Conservation (phyloP, 2,329 filamentous ascomycete genomes). For the Davidsoniella virescens region DNA sequence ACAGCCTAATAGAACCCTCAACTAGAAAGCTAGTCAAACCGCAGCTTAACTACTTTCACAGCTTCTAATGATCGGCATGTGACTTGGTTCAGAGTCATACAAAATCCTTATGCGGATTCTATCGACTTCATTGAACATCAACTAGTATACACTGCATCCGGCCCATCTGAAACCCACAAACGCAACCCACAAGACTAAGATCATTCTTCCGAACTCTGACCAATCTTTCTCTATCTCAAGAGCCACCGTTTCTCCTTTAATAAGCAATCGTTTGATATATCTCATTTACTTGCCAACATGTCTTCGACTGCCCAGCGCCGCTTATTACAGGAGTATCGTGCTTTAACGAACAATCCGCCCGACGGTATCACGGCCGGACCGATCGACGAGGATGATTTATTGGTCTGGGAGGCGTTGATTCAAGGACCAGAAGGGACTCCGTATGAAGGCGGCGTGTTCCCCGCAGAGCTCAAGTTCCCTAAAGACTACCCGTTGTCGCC, state of each 20-base stretch:
- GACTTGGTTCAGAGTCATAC: no score
- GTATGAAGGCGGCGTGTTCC: conserved; percentile 90
- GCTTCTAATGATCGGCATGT: no score
- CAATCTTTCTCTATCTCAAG: background rate
- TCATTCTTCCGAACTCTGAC: background rate
- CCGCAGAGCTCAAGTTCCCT: conserved; percentile 85
- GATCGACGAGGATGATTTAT: conserved; percentile 83
- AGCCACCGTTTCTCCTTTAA: background rate
- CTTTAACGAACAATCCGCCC: conserved; percentile 85
- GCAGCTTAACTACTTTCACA: no score
- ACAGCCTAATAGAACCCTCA: no score
- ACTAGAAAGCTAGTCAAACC: no score
- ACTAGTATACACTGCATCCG: no score
- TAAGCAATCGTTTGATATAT: background rate
- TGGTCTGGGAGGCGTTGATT: conserved; percentile 92
- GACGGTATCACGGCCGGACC: conserved; percentile 95
- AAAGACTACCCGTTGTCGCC: conserved; percentile 94
- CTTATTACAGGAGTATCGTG: conserved; percentile 90
- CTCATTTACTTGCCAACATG: conserved; percentile 24
- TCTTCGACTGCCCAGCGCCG: conserved; percentile 54
- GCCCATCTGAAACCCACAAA: no score
- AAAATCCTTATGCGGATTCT: no score
- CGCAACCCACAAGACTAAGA: no score
- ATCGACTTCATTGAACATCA: no score
- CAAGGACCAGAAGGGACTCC: conserved; percentile 90